Conservation (phyloP, 768 basidiomycete genomes). For the Boletellus ananiceps region DNA sequence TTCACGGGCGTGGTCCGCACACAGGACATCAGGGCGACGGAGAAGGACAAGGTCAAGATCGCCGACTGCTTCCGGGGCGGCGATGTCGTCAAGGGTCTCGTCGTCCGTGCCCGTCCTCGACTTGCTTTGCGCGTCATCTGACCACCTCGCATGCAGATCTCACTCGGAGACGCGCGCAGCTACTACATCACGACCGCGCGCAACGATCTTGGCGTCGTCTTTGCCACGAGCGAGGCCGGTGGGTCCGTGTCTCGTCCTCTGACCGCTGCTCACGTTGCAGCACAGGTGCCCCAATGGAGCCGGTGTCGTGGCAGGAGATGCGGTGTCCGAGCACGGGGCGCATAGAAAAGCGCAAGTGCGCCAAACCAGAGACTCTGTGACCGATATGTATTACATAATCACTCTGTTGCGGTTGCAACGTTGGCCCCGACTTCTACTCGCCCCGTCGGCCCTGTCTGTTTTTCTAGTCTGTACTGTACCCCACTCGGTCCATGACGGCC, state of each 20-base stretch:
- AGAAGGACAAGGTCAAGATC: slow-evolving; percentile 86
- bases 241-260: slow-evolving; percentile 20
- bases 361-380: slow-evolving; percentile 68
- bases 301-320: slow-evolving; percentile 91
- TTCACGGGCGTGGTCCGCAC: slow-evolving; percentile 84
- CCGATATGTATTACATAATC: slow-evolving; percentile 17
- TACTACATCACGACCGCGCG: slow-evolving; percentile 90
- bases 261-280: background rate
- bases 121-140: slow-evolving; percentile 2
- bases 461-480: no score
- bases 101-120: slow-evolving; percentile 49
- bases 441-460: slow-evolving; percentile 16
- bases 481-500: slow-evolving; percentile 43
- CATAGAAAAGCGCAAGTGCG: slow-evolving; percentile 80
- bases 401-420: slow-evolving; percentile 16
- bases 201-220: slow-evolving; percentile 88
- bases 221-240: slow-evolving; percentile 86
- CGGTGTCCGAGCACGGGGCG: slow-evolving; percentile 77
- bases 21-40: slow-evolving; percentile 87
- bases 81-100: slow-evolving; percentile 81
- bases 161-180: slow-evolving; percentile 85
- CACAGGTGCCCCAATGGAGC: slow-evolving; percentile 75
- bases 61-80: slow-evolving; percentile 89
- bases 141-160: slow-evolving; percentile 51
- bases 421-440: slow-evolving; percentile 2